phyloP scores from a whole-genome alignment of 2,329 filamentous ascomycete genomes.

The Didymella pomorum region DNA sequence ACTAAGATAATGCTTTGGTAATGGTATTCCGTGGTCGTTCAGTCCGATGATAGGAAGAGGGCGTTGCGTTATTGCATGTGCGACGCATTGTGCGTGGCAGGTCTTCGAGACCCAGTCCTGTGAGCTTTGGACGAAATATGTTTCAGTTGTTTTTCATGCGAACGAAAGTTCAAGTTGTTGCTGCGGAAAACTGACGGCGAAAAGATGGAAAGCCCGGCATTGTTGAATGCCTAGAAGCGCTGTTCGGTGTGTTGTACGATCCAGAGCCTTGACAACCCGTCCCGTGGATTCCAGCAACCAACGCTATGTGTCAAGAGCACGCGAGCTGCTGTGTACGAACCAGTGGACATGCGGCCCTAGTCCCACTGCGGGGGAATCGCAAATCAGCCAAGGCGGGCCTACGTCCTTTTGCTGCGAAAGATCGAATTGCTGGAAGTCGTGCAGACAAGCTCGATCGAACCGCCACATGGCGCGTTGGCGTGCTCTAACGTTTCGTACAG shows the following conservation, averaged over 20 bases:
- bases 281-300: constrained; percentile 1
- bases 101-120: neutral
- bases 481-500: neutral
- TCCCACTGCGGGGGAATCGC: constrained; percentile 19
- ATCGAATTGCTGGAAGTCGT: constrained; percentile 14
- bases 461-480: constrained; percentile 16
- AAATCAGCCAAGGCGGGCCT: constrained; percentile 17
- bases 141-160: neutral
- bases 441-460: constrained; percentile 20
- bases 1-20: constrained; percentile 4
- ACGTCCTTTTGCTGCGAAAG: constrained; percentile 2
- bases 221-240: neutral
- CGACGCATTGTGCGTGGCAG: neutral
- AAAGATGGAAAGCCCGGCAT: constrained; percentile 1
- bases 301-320: constrained; percentile 19
- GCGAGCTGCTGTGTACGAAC: constrained; percentile 9
- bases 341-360: constrained; percentile 11
- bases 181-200: neutral
- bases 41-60: constrained; percentile 3
- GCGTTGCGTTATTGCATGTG: neutral
- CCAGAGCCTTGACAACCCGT: neutral
- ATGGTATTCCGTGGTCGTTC: constrained; percentile 4
- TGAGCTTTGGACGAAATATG: neutral
- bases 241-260: neutral
- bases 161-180: neutral